phyloP scores from a whole-genome alignment of 2,329 filamentous ascomycete genomes.

The Xylaria sp. region DNA sequence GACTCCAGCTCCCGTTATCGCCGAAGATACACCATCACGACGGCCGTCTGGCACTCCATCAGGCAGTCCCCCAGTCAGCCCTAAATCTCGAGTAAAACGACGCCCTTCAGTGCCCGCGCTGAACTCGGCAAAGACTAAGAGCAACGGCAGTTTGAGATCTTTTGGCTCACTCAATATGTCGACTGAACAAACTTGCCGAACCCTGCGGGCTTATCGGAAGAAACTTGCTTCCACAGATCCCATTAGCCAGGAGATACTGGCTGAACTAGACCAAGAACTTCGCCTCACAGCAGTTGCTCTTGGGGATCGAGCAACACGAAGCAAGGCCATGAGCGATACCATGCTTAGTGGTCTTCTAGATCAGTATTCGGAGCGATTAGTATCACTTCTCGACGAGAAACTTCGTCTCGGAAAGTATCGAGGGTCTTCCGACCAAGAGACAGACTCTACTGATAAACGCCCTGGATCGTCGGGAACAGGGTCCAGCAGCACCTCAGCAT shows the following conservation, averaged over 20 bases:
- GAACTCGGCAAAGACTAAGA: conserved; percentile 62
- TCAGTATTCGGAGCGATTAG: conserved; percentile 78
- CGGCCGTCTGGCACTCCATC: conserved; percentile 58
- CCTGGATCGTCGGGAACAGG: conserved; percentile 40
- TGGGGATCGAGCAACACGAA: conserved; percentile 66
- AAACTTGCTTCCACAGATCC: conserved; percentile 68
- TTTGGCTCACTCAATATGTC: conserved; percentile 70
- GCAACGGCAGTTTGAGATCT: conserved; percentile 60
- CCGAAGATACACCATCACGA: conserved; percentile 61
- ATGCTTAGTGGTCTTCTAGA: conserved; percentile 74
- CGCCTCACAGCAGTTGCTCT: conserved; percentile 71
- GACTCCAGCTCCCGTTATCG: conserved; percentile 56
- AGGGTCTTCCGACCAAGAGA: conserved; percentile 34
- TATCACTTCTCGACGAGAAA: conserved; percentile 78
- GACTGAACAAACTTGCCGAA: conserved; percentile 72
- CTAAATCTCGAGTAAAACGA: conserved; percentile 59
- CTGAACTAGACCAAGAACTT: conserved; percentile 72
- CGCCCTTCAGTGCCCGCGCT: conserved; percentile 67
- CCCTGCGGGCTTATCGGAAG: conserved; percentile 70
- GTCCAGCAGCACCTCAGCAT: conserved; percentile 41
- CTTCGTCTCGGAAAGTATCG: conserved; percentile 58
- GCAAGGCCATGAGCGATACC: conserved; percentile 66
- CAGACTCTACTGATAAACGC: conserved; percentile 34
- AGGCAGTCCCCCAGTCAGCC: conserved; percentile 63
- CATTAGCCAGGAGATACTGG: conserved; percentile 67